A percentile compares a stretch with the other conserved stretches of the same genome.
These are phyloP conservation scores for Aspergillus homomorphus DNA, from an alignment of 495 filamentous ascomycete species.

Conservation along the genomic window DNA sequence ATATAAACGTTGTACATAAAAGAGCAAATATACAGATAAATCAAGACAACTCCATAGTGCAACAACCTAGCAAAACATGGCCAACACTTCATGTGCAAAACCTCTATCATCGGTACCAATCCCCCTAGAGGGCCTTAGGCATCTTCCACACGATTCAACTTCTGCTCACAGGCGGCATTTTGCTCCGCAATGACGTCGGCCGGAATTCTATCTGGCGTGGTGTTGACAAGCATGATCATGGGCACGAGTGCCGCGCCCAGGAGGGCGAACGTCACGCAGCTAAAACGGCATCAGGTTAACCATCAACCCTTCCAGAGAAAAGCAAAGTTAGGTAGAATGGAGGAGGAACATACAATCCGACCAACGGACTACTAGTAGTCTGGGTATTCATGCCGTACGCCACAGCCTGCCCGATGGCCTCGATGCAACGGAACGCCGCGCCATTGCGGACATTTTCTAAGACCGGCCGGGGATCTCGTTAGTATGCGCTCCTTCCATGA, in stretches of 20 bases:
- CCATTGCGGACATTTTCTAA: conserved; percentile 32
- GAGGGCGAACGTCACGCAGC: conserved; percentile 26
- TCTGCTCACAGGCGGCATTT: too few species aligned
- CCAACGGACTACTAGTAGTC: conserved; percentile 24
- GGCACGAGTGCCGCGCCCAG: conserved; percentile 23
- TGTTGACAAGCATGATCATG: conserved; percentile 30
- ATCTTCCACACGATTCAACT: too few species aligned
- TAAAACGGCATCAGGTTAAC: conserved; percentile 4
- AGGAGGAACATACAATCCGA: conserved; percentile 27
- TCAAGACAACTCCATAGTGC: too few species aligned
- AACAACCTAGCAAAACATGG: too few species aligned
- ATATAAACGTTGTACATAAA: too few species aligned
- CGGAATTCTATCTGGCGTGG: conserved; percentile 30
- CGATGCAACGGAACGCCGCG: conserved; percentile 30
- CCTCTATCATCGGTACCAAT: too few species aligned
- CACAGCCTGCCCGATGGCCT: conserved; percentile 30
- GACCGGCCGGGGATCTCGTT: neutral
- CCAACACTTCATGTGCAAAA: too few species aligned
- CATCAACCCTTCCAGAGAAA: neutral
- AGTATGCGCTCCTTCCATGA: neutral
- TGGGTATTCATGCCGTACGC: conserved; percentile 33
- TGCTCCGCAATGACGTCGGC: conserved; percentile 30
- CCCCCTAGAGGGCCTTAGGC: too few species aligned
- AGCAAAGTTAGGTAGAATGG: neutral
- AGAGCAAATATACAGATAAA: too few species aligned